Evolutionary conservation across 441 rosid species (phyloP), one percentile per base, ranked within the genome.

Genomic region (Daphne laureola): DNA sequence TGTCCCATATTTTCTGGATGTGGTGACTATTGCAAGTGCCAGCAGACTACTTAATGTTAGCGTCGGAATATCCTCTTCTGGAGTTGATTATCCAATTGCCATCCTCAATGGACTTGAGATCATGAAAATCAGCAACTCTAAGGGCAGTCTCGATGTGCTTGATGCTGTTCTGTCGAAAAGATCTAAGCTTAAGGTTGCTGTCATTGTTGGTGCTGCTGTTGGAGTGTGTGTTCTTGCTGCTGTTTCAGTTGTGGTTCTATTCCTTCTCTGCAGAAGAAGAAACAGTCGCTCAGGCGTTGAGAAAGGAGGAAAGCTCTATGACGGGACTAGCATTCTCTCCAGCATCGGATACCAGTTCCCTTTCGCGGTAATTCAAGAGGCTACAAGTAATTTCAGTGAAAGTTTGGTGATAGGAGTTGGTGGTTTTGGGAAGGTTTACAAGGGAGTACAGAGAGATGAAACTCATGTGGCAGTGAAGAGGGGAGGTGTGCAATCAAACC

Each of bases 391-490:
- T 44, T 90, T 87, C 44, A 71, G 69, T 51, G 83, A 87, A 47
- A 71, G 69, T 31, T 67, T 87, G 55, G 67, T 85, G 51, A 65
- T 87, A 42, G 98, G 98, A 2, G 73, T 80, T 54, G 98, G 98
- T 45, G 98, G 92, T 17, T 87, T 90, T 57, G 98, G 98, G 40
- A 87, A 69, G 77, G 96, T 90, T 53, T 90, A 80, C 65, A 78
- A 56, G 73, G 98, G 98, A 62, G 58, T 72, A 55, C 58, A 85
- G 66, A 78, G 74, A 17, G 90, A 87, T 45, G 83, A 73, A 43
- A 79, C 86, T 1, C 74, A 38, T 53, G 78, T 90, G 68, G 96
- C 98, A 21, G 92, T 85, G 54, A 90, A 90, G 73, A 78, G 98
- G 4, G 97, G 82, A 1, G 66, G 70, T 52, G 68, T 83, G 27